phyloP scores from a whole-genome alignment of 2,329 filamentous ascomycete species.

The Macrophomina pseudophaseolina region DNA sequence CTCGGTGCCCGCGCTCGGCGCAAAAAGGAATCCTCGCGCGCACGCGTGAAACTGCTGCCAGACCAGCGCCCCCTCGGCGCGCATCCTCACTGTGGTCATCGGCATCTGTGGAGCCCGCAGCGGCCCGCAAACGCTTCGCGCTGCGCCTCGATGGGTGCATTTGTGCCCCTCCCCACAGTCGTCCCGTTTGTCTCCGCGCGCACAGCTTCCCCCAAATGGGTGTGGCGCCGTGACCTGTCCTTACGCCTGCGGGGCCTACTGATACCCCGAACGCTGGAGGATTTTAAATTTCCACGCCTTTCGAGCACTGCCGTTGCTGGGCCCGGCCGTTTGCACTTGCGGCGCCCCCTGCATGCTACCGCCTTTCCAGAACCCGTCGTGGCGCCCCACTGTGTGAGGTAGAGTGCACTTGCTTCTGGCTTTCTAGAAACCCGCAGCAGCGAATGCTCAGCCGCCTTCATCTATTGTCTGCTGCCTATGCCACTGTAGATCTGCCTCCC shows the following conservation, averaged over 20 bases:
- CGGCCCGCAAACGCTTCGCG: constrained; percentile 25
- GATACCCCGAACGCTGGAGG: constrained; percentile 19
- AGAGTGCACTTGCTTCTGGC: constrained; percentile 5
- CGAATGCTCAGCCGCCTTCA: not conserved
- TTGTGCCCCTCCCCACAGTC: constrained; percentile 3
- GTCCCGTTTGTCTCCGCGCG: constrained; percentile 20
- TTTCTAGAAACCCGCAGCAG: not conserved
- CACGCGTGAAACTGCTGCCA: constrained; percentile 1
- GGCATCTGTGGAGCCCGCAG: constrained; percentile 13
- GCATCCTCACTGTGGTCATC: not conserved
- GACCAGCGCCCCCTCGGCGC: constrained; percentile 4
- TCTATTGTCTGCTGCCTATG: constrained; percentile 18
- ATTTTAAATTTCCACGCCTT: constrained; percentile 12
- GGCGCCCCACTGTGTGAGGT: constrained; percentile 3
- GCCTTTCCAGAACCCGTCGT: constrained; percentile 14
- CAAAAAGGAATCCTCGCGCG: not conserved
- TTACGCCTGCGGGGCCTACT: not conserved
- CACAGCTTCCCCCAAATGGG: constrained; percentile 17
- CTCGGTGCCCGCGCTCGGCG: not conserved
- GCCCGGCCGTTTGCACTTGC: constrained; percentile 9
- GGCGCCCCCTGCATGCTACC: constrained; percentile 16
- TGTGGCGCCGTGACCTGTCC: constrained; percentile 12
- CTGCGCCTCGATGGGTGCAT: not conserved
- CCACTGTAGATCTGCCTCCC: constrained; percentile 12
- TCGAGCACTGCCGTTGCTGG: not conserved